These are phyloP conservation scores for Rutstroemia sp. DNA, from an alignment of 2,329 filamentous ascomycete species.

Conservation along the genomic window DNA sequence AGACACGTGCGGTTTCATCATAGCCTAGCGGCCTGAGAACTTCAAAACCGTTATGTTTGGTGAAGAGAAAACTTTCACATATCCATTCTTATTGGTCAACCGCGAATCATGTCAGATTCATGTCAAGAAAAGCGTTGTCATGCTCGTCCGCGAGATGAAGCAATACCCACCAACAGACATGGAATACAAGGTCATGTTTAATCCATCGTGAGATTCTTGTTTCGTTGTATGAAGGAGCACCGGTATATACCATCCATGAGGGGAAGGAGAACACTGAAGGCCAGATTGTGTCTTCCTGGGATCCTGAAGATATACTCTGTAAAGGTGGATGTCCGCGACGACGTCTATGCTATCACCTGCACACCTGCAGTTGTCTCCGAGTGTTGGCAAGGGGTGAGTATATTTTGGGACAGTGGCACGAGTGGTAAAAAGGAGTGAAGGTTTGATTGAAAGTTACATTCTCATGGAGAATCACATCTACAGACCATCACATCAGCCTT, in stretches of 20 bases:
- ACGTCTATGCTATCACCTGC: no score
- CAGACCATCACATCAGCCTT: no score
- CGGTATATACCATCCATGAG: neutral
- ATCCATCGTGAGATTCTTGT: neutral
- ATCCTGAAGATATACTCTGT: no score
- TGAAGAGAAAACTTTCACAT: neutral
- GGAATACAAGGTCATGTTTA: neutral
- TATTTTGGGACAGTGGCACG: no score
- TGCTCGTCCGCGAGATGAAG: neutral
- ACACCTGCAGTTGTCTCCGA: no score
- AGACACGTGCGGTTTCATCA: constrained; percentile 3
- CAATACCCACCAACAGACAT: no score
- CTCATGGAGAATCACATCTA: no score
- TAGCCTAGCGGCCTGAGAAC: neutral
- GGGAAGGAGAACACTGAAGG: no score
- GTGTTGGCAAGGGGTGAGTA: no score
- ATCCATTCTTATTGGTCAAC: neutral
- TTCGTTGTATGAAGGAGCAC: neutral
- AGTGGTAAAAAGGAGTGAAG: no score
- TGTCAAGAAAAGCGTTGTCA: neutral
- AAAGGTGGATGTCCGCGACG: neutral
- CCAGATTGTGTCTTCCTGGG: no score
- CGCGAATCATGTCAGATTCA: neutral
- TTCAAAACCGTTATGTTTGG: neutral
- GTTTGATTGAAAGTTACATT: no score